These are phyloP conservation scores for Pyricularia grisea DNA, from an alignment of 2,329 filamentous ascomycete genomes.

Conservation along the genomic window DNA sequence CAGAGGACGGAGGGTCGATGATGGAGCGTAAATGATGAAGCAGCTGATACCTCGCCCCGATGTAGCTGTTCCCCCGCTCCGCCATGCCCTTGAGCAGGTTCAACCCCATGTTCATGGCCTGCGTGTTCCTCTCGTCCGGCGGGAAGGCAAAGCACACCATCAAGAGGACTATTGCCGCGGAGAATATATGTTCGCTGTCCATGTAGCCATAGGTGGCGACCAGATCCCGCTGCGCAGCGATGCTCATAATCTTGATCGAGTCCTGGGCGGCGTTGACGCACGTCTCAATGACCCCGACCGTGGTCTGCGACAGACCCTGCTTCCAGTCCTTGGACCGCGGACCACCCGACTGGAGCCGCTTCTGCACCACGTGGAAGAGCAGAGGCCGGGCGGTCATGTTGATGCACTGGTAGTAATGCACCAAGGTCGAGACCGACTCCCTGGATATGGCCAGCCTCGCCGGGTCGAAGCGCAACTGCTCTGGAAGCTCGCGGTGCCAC, in stretches of 20 bases:
- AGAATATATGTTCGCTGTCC: constrained; percentile 47
- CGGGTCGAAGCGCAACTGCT: constrained; percentile 37
- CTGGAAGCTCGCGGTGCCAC: constrained; percentile 39
- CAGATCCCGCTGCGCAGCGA: constrained; percentile 37
- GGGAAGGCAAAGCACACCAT: constrained; percentile 46
- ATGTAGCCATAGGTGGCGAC: constrained; percentile 48
- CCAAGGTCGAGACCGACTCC: constrained; percentile 27
- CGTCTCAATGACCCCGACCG: constrained; percentile 39
- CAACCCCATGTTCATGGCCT: constrained; percentile 31
- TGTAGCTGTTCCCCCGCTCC: constrained; percentile 40
- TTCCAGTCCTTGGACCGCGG: constrained; percentile 29
- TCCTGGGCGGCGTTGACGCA: constrained; percentile 40
- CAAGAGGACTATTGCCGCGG: constrained; percentile 41
- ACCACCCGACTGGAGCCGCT: background rate
- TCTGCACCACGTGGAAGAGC: constrained; percentile 41
- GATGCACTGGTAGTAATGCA: constrained; percentile 48
- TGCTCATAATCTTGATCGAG: constrained; percentile 37
- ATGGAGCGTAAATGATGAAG: constrained; percentile 19
- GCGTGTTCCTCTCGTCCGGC: constrained; percentile 28
- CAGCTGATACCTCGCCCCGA: constrained; percentile 25
- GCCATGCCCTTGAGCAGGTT: constrained; percentile 39
- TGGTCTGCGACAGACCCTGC: constrained; percentile 34
- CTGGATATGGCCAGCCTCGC: constrained; percentile 25
- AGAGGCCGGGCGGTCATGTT: constrained; percentile 47
- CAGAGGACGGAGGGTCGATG: constrained; percentile 8